A percentile compares a stretch with the other conserved stretches of the same genome.
These are phyloP conservation scores for Nothopassalora personata DNA, from an alignment of 2,329 filamentous ascomycete genomes.

Conservation along the genomic window DNA sequence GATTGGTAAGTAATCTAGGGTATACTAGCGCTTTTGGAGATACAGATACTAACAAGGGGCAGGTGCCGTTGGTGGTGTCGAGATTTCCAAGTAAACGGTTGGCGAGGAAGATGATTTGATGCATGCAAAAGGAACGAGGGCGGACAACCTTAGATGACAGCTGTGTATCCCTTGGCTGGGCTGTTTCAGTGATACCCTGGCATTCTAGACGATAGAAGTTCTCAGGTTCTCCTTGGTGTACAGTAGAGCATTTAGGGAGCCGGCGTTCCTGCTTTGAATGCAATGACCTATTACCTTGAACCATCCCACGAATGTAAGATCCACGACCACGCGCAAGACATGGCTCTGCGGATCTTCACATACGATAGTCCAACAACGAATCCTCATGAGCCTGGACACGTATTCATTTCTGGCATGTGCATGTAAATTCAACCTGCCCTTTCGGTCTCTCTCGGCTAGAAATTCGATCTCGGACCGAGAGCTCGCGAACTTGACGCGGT, in stretches of 20 bases:
- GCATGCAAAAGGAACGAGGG: neutral
- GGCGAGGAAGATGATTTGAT: neutral
- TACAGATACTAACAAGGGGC: no score
- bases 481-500: no score
- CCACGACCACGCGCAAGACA: no score
- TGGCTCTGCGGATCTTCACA: no score
- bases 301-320: neutral
- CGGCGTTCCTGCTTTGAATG: slow-evolving; percentile 5
- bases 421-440: no score
- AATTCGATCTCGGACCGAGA: no score
- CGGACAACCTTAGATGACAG: slow-evolving; percentile 1
- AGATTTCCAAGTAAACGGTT: slow-evolving; percentile 47
- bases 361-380: no score
- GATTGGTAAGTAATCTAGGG: slow-evolving; percentile 37
- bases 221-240: slow-evolving; percentile 8
- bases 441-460: no score
- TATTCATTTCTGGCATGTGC: no score
- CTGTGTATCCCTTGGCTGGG: neutral
- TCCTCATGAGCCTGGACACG: no score
- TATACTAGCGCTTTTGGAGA: no score
- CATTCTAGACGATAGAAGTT: slow-evolving; percentile 10
- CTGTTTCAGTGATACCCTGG: slow-evolving; percentile 9
- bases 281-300: neutral
- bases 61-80: slow-evolving; percentile 67
- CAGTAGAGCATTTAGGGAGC: slow-evolving; percentile 10